A percentile compares a stretch with the other conserved stretches of the same genome.
phyloP scores from a whole-genome alignment of 495 filamentous ascomycete genomes.

The Penicillium macrosclerotiorum region DNA sequence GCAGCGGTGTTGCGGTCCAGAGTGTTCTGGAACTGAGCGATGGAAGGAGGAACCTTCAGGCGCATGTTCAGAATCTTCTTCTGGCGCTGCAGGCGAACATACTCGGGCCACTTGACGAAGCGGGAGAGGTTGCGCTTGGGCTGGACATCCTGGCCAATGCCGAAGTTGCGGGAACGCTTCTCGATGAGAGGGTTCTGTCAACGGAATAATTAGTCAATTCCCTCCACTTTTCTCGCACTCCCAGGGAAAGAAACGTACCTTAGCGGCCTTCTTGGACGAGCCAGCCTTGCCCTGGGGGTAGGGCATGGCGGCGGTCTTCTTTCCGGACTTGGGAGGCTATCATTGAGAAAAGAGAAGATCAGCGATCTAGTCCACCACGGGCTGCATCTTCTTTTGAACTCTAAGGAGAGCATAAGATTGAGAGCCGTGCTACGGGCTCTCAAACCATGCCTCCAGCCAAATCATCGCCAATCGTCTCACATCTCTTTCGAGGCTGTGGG shows the following conservation, averaged over 20 bases:
- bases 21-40: conserved; percentile 95
- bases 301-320: conserved; percentile 92
- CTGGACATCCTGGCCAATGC: conserved; percentile 98
- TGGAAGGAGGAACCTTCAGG: conserved; percentile 96
- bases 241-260: conserved; percentile 62
- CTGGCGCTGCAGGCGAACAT: conserved; percentile 98
- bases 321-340: conserved; percentile 97
- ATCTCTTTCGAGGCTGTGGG: conserved; percentile 36
- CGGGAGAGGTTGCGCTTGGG: conserved; percentile 94
- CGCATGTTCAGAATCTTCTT: conserved; percentile 99
- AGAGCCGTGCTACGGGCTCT: conserved; percentile 56
- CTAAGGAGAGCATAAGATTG: conserved; percentile 70
- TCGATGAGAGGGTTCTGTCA: conserved; percentile 97
- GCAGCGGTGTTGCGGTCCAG: conserved; percentile 98
- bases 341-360: conserved; percentile 99
- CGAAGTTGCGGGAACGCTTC: conserved; percentile 96
- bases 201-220: conserved; percentile 17
- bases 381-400: conserved; percentile 82
- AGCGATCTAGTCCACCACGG: conserved; percentile 76
- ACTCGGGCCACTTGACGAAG: conserved; percentile 99
- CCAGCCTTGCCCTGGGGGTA: conserved; percentile 94
- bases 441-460: conserved; percentile 75
- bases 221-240: conserved; percentile 16
- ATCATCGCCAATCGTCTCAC: conserved; percentile 61
- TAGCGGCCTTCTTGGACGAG: conserved; percentile 84